Percentiles rank a stretch among this genome's conserved stretches.
Conservation (phyloP, 306 rosid genomes). For the Gleditsia sinensis region DNA sequence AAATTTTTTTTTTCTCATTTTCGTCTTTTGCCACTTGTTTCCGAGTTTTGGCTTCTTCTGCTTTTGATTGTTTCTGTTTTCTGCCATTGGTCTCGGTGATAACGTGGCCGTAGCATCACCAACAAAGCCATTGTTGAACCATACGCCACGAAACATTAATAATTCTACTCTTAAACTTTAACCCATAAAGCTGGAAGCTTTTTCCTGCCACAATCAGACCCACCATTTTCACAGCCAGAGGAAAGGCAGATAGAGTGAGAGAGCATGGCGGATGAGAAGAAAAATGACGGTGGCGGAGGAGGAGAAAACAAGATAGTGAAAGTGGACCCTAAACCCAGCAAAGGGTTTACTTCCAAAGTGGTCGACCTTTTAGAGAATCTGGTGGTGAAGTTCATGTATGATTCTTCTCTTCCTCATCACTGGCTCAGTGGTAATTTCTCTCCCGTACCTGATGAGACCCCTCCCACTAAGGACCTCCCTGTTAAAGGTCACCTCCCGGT, state of each 20-base stretch:
- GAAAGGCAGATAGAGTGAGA: not conserved
- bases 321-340: conserved; percentile 71
- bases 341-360: conserved; percentile 59
- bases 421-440: conserved; percentile 82
- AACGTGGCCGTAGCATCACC: conserved; percentile 38
- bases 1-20: too few species aligned
- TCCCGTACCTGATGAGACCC: conserved; percentile 79
- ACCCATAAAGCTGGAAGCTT: not conserved
- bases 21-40: not conserved
- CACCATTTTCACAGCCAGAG: not conserved
- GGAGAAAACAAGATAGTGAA: conserved; percentile 35
- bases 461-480: conserved; percentile 67
- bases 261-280: conserved; percentile 40
- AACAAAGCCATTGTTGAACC: not conserved
- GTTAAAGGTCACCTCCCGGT: conserved; percentile 82
- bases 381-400: conserved; percentile 67
- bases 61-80: not conserved
- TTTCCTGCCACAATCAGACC: not conserved
- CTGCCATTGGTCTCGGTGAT: not conserved
- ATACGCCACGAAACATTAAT: not conserved
- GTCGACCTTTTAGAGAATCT: conserved; percentile 73
- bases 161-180: not conserved
- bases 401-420: conserved; percentile 64
- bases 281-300: not conserved
- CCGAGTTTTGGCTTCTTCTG: too few species aligned